Percentiles rank a stretch among this genome's conserved stretches.
phyloP scores from a whole-genome alignment of 768 basidiomycete genomes.

The Lactifluus echinatus region DNA sequence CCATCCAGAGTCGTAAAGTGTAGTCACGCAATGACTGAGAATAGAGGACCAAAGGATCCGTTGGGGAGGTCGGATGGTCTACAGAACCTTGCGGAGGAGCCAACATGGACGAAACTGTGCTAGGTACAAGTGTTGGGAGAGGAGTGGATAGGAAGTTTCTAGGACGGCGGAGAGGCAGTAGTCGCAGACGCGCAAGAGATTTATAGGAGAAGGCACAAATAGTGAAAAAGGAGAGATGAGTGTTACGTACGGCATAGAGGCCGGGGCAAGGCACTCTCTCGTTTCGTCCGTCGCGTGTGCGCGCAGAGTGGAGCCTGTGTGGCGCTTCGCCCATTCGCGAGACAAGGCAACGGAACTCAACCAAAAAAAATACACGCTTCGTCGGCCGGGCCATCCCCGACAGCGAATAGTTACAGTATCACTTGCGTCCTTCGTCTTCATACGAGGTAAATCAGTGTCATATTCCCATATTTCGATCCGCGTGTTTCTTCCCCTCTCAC shows the following conservation, averaged over 20 bases:
- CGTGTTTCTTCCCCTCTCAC: background rate
- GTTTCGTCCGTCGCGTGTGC: background rate
- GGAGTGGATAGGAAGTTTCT: background rate
- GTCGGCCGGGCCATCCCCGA: background rate
- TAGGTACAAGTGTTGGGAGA: background rate
- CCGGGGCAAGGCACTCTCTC: background rate
- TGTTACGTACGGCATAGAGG: background rate
- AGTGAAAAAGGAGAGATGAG: background rate
- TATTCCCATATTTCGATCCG: background rate
- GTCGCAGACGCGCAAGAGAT: background rate
- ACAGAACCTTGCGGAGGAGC: background rate
- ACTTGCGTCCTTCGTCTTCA: too few relatives aligned
- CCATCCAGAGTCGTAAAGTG: slow-evolving; percentile 58
- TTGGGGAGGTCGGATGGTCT: background rate
- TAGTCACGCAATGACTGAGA: slow-evolving; percentile 60
- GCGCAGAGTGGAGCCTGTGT: slow-evolving; percentile 8
- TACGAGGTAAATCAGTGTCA: background rate
- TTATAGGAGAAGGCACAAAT: background rate
- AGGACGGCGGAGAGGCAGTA: background rate
- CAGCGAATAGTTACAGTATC: background rate
- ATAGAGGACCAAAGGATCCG: slow-evolving; percentile 37
- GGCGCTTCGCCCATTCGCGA: slow-evolving; percentile 2
- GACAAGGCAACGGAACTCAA: background rate
- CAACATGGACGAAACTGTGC: background rate
- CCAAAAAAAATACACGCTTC: background rate